Evolutionary conservation across 495 filamentous ascomycete genomes (phyloP).

Genomic region (Aspergillus baeticus): DNA sequence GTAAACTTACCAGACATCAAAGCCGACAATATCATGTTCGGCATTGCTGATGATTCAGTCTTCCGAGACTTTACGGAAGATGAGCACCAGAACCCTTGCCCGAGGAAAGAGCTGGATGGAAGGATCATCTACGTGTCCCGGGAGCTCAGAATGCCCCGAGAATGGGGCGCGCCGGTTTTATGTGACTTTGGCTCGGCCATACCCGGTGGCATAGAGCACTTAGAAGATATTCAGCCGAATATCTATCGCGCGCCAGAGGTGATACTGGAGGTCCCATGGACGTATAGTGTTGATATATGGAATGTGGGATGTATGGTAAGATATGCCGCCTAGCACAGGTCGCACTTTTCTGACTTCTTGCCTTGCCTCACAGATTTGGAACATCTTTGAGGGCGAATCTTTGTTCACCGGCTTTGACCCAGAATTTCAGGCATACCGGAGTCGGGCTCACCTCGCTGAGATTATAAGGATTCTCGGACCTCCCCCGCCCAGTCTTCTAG

Average conservation of each 20-base stretch:
- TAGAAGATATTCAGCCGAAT: conserved; percentile 33
- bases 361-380: conserved; percentile 27
- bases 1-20: conserved; percentile 31
- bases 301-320: conserved; percentile 44
- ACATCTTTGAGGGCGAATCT: conserved; percentile 26
- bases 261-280: conserved; percentile 38
- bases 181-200: conserved; percentile 34
- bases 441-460: conserved; percentile 42
- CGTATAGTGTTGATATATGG: conserved; percentile 44
- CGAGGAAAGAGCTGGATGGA: conserved; percentile 28
- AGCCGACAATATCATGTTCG: conserved; percentile 38
- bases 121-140: conserved; percentile 28
- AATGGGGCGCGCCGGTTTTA: conserved; percentile 22
- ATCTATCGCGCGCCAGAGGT: conserved; percentile 45
- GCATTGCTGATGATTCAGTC: conserved; percentile 33
- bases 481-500: conserved; percentile 36
- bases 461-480: conserved; percentile 42
- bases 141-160: conserved; percentile 21
- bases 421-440: conserved; percentile 28
- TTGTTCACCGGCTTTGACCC: conserved; percentile 28
- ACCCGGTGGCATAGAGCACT: conserved; percentile 11
- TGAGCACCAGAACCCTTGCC: conserved; percentile 28
- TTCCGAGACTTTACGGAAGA: conserved; percentile 26
- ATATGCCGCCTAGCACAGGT: not conserved
- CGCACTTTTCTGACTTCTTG: not conserved